Base-by-base conservation (phyloP, 2,329 filamentous ascomycete species). In the Capronia epimyces region DNA sequence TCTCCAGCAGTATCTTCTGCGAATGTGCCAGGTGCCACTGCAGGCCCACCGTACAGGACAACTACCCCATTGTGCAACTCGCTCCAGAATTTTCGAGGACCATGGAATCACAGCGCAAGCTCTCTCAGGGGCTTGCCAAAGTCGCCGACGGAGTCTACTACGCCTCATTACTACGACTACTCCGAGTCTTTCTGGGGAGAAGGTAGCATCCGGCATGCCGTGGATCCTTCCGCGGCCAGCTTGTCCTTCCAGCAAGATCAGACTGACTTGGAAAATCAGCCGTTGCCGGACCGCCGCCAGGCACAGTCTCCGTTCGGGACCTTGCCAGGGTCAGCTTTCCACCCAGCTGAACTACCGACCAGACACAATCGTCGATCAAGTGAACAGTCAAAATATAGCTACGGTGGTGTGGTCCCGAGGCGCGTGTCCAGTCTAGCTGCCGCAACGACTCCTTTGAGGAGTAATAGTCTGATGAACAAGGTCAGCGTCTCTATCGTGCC, bases 271-370 rank as follows among this genome's bases (percentile, higher is more conserved):
- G 58, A 52, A 34, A 41, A 48, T 43, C 21, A 46, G 21, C 40
- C 42, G 4, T 15, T 32, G 3, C 51, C 49, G 7, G 49, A 53
- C 44, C 45, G 47, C 29, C 53, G 51, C 9, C 51, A 61, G 12
- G 60, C 60, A 15, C 59, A 59, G 39, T 59, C 55, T 16, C 60
- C 60, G 9, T 63, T 62, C 42, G 56, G 58, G n/a, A 63, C 49
- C 4, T n/a, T 54, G 25, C 49, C 43, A 42, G 59, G 59, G 2
- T 62, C 60, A 18, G 41, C n/a, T 8, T 62, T 60, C 36, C 39
- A 48, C 22, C 60, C 56, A 6, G 29, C 45, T 21, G 60, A 60
- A 32, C 40, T 60, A 25, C 58, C 59, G 25, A 58, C 59, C 2
- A 32, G 42, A 25, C 55, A 60, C 43, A 60, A 57, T 37, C 56